Percentiles rank a stretch among this genome's conserved stretches.
phyloP scores from a whole-genome alignment of 768 basidiomycete species.

The Serendipita vermifera region DNA sequence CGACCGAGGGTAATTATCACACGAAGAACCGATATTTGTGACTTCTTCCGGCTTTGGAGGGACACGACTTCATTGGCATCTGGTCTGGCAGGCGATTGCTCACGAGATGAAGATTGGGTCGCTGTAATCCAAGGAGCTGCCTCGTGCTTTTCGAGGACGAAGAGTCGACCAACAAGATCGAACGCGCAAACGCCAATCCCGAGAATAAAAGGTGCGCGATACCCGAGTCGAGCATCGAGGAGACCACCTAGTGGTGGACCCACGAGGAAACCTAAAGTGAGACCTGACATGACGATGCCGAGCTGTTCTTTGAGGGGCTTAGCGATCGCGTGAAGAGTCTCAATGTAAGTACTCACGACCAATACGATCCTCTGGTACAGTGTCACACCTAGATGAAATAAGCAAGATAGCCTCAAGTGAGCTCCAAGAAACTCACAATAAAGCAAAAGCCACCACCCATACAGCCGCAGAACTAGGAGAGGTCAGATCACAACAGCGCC shows the following conservation, averaged over 20 bases:
- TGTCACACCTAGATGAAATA: slow-evolving; percentile 35
- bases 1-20: slow-evolving; percentile 32
- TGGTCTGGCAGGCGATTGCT: background rate
- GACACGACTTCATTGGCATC: background rate
- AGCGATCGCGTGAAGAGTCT: background rate
- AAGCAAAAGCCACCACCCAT: slow-evolving; percentile 49
- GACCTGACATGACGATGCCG: slow-evolving; percentile 45
- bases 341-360: slow-evolving; percentile 32
- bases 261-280: slow-evolving; percentile 43
- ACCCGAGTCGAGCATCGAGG: slow-evolving; percentile 43
- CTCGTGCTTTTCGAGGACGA: slow-evolving; percentile 44
- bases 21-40: slow-evolving; percentile 26
- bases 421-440: slow-evolving; percentile 30
- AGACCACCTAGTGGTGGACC: slow-evolving; percentile 48
- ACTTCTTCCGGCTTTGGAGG: slow-evolving; percentile 15
- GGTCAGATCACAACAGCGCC: background rate
- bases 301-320: slow-evolving; percentile 39
- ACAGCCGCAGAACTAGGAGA: slow-evolving; percentile 38
- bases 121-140: slow-evolving; percentile 38
- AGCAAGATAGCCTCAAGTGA: background rate
- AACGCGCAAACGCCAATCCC: slow-evolving; percentile 33
- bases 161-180: slow-evolving; percentile 42
- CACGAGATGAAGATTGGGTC: slow-evolving; percentile 20
- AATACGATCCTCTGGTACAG: slow-evolving; percentile 34
- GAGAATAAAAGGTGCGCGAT: slow-evolving; percentile 47